Percentiles rank a stretch among this genome's conserved stretches.
phyloP scores from a whole-genome alignment of 169 alveolate species.

The Cryptosporidium canis region DNA sequence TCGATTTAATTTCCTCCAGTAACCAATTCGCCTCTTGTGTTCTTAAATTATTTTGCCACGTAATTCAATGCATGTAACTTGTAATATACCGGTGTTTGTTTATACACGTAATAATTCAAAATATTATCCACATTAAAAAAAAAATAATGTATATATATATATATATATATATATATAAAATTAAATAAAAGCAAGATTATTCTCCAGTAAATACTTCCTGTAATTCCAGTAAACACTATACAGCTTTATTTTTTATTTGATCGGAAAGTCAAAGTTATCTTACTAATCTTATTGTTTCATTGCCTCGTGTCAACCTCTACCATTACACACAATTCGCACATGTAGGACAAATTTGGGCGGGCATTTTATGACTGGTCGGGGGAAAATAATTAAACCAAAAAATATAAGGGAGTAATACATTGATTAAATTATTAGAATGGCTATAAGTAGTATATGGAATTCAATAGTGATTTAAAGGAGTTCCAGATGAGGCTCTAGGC shows the following conservation, averaged over 20 bases:
- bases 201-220: too few relatives aligned
- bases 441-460: too few relatives aligned
- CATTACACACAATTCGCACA: not conserved
- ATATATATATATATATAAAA: not conserved
- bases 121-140: not conserved
- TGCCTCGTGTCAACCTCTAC: not conserved
- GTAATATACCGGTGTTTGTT: conserved; percentile 5
- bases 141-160: not conserved
- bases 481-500: too few relatives aligned
- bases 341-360: conserved; percentile 3
- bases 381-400: not conserved
- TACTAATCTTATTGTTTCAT: not conserved
- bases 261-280: too few relatives aligned
- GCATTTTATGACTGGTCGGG: not conserved
- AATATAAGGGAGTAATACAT: not conserved
- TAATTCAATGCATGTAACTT: not conserved
- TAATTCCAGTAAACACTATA: too few relatives aligned
- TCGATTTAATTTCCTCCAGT: too few relatives aligned
- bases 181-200: not conserved
- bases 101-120: conserved; percentile 6
- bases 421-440: not conserved
- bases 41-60: not conserved
- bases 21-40: too few relatives aligned
- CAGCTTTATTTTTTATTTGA: too few relatives aligned
- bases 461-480: too few relatives aligned